A percentile compares a stretch with the other conserved stretches of the same genome.
Conservation (phyloP, 2,329 filamentous ascomycete species). For the Colletotrichum sp. region DNA sequence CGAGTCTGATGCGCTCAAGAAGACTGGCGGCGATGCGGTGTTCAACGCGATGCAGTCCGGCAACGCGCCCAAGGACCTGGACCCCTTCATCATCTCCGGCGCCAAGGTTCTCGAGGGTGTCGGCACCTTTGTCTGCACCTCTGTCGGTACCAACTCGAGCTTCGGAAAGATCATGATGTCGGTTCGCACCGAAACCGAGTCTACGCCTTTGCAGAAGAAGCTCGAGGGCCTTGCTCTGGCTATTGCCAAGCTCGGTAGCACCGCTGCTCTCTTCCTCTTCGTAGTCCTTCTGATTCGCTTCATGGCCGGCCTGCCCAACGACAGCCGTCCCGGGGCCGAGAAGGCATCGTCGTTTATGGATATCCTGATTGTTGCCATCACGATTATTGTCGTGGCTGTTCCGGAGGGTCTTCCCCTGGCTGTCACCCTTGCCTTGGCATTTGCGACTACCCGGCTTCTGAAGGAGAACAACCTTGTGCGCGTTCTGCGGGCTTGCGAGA, state of each 20-base stretch:
- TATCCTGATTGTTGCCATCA: conserved; percentile 70
- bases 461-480: conserved; percentile 75
- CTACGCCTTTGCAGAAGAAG: conserved; percentile 61
- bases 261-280: conserved; percentile 75
- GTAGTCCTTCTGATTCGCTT: conserved; percentile 81
- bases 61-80: conserved; percentile 53
- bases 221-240: conserved; percentile 48
- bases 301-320: conserved; percentile 63
- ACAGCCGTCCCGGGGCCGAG: conserved; percentile 49
- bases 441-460: conserved; percentile 72
- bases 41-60: conserved; percentile 57
- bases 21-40: conserved; percentile 64
- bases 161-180: conserved; percentile 63
- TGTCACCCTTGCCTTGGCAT: conserved; percentile 71
- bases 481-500: conserved; percentile 71
- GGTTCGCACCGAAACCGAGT: conserved; percentile 53
- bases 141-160: conserved; percentile 59
- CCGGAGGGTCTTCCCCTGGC: conserved; percentile 71
- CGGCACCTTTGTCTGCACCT: conserved; percentile 59
- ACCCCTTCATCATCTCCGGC: conserved; percentile 69
- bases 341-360: conserved; percentile 66
- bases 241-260: conserved; percentile 58
- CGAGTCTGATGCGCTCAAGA: conserved; percentile 75
- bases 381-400: conserved; percentile 70
- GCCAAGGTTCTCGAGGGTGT: conserved; percentile 58